These are phyloP conservation scores for Fraxinus angustifolia DNA, from an alignment of 305 asterid genomes.

Conservation along the genomic window DNA sequence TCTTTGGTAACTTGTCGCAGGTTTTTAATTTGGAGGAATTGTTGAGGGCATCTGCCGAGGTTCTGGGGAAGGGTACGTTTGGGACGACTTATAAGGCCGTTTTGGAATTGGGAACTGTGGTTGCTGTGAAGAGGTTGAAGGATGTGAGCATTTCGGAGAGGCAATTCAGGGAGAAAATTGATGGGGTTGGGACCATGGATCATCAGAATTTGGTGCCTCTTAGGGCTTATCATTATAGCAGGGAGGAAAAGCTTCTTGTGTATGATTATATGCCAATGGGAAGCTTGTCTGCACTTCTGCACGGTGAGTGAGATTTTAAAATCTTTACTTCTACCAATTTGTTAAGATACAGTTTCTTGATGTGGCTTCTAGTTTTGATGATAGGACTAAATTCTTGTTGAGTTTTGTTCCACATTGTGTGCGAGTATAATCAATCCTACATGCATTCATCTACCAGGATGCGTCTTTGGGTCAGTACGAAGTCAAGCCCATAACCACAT, in stretches of 20 bases:
- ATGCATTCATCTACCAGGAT: background rate
- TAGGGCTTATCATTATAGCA: conserved; percentile 52
- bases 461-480: background rate
- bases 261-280: conserved; percentile 64
- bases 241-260: conserved; percentile 65
- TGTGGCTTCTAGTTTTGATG: conserved; percentile 7
- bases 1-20: conserved; percentile 42
- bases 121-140: conserved; percentile 66
- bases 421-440: background rate
- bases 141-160: conserved; percentile 43
- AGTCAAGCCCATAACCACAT: background rate
- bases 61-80: conserved; percentile 66
- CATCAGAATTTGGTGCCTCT: conserved; percentile 60
- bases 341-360: background rate
- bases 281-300: conserved; percentile 65
- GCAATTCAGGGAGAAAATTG: conserved; percentile 55
- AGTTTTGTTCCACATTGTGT: background rate
- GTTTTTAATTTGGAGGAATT: conserved; percentile 57
- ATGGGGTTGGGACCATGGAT: conserved; percentile 54
- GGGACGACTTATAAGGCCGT: conserved; percentile 62
- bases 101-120: conserved; percentile 50
- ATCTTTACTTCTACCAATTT: background rate
- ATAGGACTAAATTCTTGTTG: background rate
- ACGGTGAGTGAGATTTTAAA: conserved; percentile 36
- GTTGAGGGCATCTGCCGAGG: conserved; percentile 55